A percentile compares a stretch with the other conserved stretches of the same genome.
These are phyloP conservation scores for Paspalum notatum DNA, from an alignment of 176 grass and related monocot species.

Conservation along the genomic window DNA sequence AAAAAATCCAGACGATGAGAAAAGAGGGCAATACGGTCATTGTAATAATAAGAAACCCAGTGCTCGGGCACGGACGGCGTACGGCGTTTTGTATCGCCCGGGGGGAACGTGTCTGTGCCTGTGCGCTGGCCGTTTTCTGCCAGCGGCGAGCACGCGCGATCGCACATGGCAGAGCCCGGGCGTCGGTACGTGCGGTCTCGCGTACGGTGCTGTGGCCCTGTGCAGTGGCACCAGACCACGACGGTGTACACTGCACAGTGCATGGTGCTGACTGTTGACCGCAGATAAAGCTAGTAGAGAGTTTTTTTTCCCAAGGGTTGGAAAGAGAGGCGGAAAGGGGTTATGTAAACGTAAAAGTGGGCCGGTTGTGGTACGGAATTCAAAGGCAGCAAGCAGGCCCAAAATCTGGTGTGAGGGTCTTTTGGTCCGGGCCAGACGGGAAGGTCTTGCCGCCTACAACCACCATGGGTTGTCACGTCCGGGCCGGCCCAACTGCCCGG, in stretches of 20 bases:
- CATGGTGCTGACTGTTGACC: background rate
- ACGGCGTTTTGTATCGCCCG: background rate
- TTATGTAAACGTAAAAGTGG: background rate
- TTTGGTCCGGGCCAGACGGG: background rate
- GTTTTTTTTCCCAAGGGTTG: background rate
- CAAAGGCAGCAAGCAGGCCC: background rate
- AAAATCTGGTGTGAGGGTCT: background rate
- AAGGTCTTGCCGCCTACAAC: background rate
- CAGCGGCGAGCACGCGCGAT: background rate
- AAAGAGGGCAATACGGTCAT: background rate
- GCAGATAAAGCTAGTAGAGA: no score
- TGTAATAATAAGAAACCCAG: background rate
- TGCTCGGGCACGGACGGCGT: background rate
- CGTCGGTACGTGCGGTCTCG: no score
- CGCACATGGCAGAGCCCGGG: background rate
- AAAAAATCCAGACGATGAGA: background rate
- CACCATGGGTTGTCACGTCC: no score
- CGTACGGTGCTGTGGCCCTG: no score
- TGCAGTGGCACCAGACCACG: no score
- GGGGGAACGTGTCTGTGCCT: background rate
- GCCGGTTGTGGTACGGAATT: background rate
- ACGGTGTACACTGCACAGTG: background rate
- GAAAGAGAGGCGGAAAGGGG: background rate
- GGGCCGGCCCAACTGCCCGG: background rate
- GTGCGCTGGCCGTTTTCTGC: background rate